phyloP scores from a whole-genome alignment of 2,329 filamentous ascomycete genomes.

The Fragosphaeria purpurea region DNA sequence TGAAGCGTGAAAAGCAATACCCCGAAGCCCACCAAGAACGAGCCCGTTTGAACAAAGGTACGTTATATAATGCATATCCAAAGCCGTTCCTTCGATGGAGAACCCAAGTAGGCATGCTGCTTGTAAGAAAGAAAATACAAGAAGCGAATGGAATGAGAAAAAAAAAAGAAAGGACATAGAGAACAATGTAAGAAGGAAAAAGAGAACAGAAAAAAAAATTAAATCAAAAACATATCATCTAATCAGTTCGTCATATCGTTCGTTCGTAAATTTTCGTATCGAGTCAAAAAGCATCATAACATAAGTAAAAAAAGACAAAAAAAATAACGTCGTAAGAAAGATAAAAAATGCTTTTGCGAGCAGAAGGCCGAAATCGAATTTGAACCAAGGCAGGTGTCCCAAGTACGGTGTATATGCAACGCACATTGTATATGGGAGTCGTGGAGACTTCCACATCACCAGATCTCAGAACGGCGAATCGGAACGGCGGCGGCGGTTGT shows the following conservation, averaged over 20 bases:
- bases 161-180: slow-evolving; percentile 7
- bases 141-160: slow-evolving; percentile 7
- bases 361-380: too few species aligned
- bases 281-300: neutral
- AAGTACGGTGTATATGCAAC: too few species aligned
- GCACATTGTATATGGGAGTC: too few species aligned
- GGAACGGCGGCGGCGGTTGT: slow-evolving; percentile 29
- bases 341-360: neutral
- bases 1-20: too few species aligned
- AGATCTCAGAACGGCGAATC: slow-evolving; percentile 37
- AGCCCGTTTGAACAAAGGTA: too few species aligned
- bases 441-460: too few species aligned
- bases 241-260: slow-evolving; percentile 12
- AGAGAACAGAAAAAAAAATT: slow-evolving; percentile 1
- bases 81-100: too few species aligned
- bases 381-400: too few species aligned
- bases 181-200: neutral
- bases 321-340: neutral
- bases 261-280: slow-evolving; percentile 11
- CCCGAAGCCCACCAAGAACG: too few species aligned
- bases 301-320: neutral
- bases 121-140: neutral
- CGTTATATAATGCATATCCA: too few species aligned
- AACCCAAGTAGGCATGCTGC: too few species aligned
- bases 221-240: slow-evolving; percentile 11